Conservation (phyloP, 176 grass and related monocot genomes). For the Otatea glauca region DNA sequence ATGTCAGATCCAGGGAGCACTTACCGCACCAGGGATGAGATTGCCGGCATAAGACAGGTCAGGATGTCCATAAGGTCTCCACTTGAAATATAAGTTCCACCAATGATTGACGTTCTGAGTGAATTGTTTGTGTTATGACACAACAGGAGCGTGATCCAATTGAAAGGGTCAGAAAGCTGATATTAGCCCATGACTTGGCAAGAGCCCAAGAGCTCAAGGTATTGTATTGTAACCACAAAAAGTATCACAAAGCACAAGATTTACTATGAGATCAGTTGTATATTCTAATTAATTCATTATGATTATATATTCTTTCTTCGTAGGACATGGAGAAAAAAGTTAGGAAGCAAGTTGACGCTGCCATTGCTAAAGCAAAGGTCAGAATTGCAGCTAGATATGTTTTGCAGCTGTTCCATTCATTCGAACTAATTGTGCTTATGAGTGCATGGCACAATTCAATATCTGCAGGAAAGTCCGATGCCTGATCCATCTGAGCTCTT, state of each 20-base stretch:
- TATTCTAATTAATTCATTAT: neutral
- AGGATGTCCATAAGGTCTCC: neutral
- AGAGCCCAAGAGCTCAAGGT: slow-evolving; percentile 81
- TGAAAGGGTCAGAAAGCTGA: slow-evolving; percentile 79
- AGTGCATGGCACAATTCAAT: slow-evolving; percentile 20
- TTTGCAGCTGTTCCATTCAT: neutral
- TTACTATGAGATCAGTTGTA: neutral
- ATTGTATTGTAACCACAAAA: slow-evolving; percentile 9
- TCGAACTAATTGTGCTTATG: slow-evolving; percentile 10
- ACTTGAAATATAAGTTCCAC: neutral
- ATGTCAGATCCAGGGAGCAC: slow-evolving; percentile 95
- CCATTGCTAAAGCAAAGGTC: slow-evolving; percentile 90
- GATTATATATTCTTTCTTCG: neutral
- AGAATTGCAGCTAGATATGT: slow-evolving; percentile 10
- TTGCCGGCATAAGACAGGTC: slow-evolving; percentile 78
- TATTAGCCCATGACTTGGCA: slow-evolving; percentile 76
- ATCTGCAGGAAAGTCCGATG: slow-evolving; percentile 76
- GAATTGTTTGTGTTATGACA: slow-evolving; percentile 1
- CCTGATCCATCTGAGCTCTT: slow-evolving; percentile 83
- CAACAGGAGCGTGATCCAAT: slow-evolving; percentile 85
- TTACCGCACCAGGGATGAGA: slow-evolving; percentile 80
- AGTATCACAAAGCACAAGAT: neutral
- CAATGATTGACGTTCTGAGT: neutral
- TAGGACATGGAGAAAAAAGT: slow-evolving; percentile 86
- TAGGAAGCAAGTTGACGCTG: slow-evolving; percentile 81